phyloP scores from a whole-genome alignment of 2,329 filamentous ascomycete species.

The Fusarium clavum region DNA sequence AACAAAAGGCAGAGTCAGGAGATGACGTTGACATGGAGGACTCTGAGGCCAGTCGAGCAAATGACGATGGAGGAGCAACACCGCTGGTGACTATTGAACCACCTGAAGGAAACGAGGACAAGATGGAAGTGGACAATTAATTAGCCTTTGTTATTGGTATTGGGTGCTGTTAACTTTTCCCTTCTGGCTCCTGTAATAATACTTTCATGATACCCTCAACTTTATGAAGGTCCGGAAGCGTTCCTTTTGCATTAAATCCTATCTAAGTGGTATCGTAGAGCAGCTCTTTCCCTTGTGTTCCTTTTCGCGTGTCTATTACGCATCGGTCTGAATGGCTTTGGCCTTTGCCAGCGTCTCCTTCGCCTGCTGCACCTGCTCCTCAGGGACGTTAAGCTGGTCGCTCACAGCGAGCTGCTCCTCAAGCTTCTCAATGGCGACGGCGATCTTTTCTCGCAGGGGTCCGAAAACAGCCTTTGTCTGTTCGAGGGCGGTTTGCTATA shows the following conservation, averaged over 20 bases:
- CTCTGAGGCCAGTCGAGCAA: constrained; percentile 50
- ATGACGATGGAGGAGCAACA: constrained; percentile 57
- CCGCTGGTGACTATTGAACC: constrained; percentile 64
- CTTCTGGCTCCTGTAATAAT: constrained; percentile 15
- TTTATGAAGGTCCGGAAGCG: constrained; percentile 29
- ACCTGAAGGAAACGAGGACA: constrained; percentile 62
- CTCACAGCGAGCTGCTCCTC: constrained; percentile 79
- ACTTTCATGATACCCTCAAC: constrained; percentile 46
- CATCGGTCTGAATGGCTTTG: constrained; percentile 50
- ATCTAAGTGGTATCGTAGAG: constrained; percentile 37
- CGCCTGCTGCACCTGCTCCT: constrained; percentile 66
- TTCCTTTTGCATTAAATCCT: constrained; percentile 9
- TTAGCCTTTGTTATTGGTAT: neutral
- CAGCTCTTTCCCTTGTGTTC: neutral
- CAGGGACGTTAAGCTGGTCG: constrained; percentile 58
- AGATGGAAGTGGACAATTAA: constrained; percentile 72
- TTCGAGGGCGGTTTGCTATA: constrained; percentile 80
- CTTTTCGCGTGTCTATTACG: constrained; percentile 1
- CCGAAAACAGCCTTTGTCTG: constrained; percentile 89
- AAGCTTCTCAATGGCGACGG: constrained; percentile 76
- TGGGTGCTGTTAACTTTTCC: neutral
- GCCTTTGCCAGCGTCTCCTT: constrained; percentile 64
- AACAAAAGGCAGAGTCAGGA: constrained; percentile 54
- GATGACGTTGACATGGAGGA: constrained; percentile 73
- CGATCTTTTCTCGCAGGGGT: constrained; percentile 76